phyloP scores from a whole-genome alignment of 441 rosid species.

The Rhodomyrtus psidioides region DNA sequence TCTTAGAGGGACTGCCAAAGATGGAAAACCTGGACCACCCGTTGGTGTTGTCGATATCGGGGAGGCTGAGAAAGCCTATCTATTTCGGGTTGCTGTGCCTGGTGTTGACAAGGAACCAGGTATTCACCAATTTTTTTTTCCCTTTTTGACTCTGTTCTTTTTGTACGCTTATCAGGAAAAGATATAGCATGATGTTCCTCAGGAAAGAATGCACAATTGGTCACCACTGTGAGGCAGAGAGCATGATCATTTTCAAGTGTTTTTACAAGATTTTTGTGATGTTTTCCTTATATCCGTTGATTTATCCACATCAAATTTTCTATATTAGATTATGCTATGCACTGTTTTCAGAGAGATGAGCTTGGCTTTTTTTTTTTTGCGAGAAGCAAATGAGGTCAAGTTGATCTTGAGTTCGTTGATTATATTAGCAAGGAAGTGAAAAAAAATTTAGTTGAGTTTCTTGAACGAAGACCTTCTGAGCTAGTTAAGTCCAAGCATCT shows the following conservation, averaged over 20 bases:
- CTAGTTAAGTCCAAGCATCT: neutral
- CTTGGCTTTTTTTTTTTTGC: neutral
- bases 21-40: slow-evolving; percentile 37
- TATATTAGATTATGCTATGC: neutral
- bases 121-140: slow-evolving; percentile 22
- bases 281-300: neutral
- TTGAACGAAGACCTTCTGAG: neutral
- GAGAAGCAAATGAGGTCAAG: neutral
- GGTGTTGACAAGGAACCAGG: slow-evolving; percentile 46
- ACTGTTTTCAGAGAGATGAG: neutral
- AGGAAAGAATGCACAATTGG: neutral
- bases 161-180: neutral
- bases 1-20: slow-evolving; percentile 46
- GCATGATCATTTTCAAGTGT: neutral
- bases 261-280: neutral
- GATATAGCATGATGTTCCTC: neutral
- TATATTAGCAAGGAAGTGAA: neutral
- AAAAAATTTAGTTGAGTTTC: neutral
- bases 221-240: neutral
- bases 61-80: slow-evolving; percentile 46
- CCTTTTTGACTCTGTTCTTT: neutral
- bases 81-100: slow-evolving; percentile 69
- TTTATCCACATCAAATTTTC: neutral
- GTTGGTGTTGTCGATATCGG: slow-evolving; percentile 68
- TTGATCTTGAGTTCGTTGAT: neutral